phyloP scores from a whole-genome alignment of 2,329 filamentous ascomycete species.

The Colletotrichum sp. region DNA sequence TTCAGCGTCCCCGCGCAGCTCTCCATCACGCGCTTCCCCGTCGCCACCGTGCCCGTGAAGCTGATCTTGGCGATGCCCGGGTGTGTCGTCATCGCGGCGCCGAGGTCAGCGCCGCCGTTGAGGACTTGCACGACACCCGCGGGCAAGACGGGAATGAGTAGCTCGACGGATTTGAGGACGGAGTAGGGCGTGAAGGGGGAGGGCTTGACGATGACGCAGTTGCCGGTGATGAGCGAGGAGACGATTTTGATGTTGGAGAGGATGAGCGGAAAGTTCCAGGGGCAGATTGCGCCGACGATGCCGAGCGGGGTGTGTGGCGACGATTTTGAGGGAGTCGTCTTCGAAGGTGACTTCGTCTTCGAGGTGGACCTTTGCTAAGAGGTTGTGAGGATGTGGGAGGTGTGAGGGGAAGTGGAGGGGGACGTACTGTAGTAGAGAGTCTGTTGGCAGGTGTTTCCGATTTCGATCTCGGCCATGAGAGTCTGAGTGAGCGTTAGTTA shows the following conservation, averaged over 20 bases:
- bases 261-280: slow-evolving; percentile 63
- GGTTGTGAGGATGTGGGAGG: background rate
- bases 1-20: slow-evolving; percentile 57
- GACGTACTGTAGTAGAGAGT: slow-evolving; percentile 40
- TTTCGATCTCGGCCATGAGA: slow-evolving; percentile 41
- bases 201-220: slow-evolving; percentile 53
- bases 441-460: slow-evolving; percentile 40
- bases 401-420: fast-evolving
- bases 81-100: slow-evolving; percentile 59
- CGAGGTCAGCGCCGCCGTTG: slow-evolving; percentile 59
- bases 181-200: slow-evolving; percentile 62
- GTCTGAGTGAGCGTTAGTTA: background rate
- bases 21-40: slow-evolving; percentile 54
- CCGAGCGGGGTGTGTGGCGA: slow-evolving; percentile 53
- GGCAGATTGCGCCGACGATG: slow-evolving; percentile 59
- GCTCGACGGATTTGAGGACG: slow-evolving; percentile 56
- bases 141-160: slow-evolving; percentile 53
- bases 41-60: slow-evolving; percentile 62
- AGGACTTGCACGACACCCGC: slow-evolving; percentile 62
- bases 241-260: slow-evolving; percentile 55
- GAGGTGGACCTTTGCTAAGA: slow-evolving; percentile 38
- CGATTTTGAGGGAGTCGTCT: slow-evolving; percentile 43
- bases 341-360: slow-evolving; percentile 53
- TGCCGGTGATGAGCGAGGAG: slow-evolving; percentile 55
- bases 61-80: slow-evolving; percentile 60